A percentile compares a stretch with the other conserved stretches of the same genome.
Evolutionary conservation across 208 protist species (phyloP).

Genomic region (Trypanosoma cruzi): DNA sequence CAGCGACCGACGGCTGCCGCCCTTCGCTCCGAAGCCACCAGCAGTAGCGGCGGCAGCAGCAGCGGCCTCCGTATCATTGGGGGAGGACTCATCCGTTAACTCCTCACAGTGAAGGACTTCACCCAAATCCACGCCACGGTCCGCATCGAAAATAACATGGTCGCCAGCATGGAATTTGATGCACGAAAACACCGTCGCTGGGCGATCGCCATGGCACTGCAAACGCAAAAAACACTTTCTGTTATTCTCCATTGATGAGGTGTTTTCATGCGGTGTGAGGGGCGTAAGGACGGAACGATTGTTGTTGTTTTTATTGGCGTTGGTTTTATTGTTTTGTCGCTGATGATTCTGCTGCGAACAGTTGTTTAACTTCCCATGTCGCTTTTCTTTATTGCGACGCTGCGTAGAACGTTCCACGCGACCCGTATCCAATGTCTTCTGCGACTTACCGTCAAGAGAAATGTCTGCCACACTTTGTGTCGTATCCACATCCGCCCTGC

Average conservation of each 20-base stretch:
- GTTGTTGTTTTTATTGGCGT: constrained; percentile 1
- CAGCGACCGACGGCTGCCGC: constrained; percentile 2
- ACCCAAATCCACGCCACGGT: constrained; percentile 80
- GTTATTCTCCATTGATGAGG: background rate
- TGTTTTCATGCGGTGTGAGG: background rate
- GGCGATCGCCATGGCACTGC: constrained; percentile 46
- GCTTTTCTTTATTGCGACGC: constrained; percentile 14
- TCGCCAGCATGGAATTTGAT: constrained; percentile 34
- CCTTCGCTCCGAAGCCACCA: background rate
- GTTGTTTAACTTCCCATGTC: constrained; percentile 3
- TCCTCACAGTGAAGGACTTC: constrained; percentile 57
- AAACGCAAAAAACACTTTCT: constrained; percentile 41
- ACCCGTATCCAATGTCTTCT: background rate
- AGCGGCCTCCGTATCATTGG: background rate
- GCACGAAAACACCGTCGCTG: constrained; percentile 25
- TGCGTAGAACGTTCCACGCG: constrained; percentile 2
- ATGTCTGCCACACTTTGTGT: background rate
- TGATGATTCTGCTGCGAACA: background rate
- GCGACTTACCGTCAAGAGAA: background rate
- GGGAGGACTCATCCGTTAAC: background rate
- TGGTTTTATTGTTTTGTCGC: constrained; percentile 18
- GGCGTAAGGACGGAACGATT: constrained; percentile 8
- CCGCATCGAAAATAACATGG: constrained; percentile 79
- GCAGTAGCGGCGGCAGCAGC: constrained; percentile 12
- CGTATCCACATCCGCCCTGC: background rate